Evolutionary conservation across 73 alveolate genomes (phyloP), one percentile per base, ranked within the genome.

Genomic region (Paramecium sexaurelia): DNA sequence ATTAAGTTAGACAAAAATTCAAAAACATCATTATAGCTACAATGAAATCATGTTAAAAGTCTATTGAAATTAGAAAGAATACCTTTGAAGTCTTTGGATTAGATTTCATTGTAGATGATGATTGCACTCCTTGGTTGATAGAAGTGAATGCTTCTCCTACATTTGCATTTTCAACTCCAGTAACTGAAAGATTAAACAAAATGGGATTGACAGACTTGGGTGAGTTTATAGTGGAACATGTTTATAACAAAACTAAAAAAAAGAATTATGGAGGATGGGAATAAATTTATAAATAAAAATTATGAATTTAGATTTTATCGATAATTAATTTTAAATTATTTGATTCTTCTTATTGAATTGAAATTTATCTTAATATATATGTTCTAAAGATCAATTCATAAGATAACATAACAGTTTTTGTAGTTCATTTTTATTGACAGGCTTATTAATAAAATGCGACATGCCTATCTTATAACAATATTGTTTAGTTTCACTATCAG

Each of bases 81-180:
- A 61, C 82, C 26, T 82, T 88, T 41, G 94, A 88, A 36, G 43
- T 88, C 9, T 88, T 68, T 43, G 94, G 94, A 68, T 88, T 68
- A 43, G 94, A 88, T 41, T 88, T 88, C 66, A 88, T 88, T 55
- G 91, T 88, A 24, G 94, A 88, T 43, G 39, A 88, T 9, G 55
- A 88, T 29, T 88, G 69, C 43, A 68, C 68, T 41, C 85, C 94
- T 67, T 88, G 94, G 94, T 29, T 88, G 6, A 55, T 88, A 1
- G 94, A 88, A 26, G 73, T 88, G 27, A 88, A 88, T 69, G 69
- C 94, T 10, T 68, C 91, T 20, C 94, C 94, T 22, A 68, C 94
- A 0, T 68, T 88, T 75, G 94, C 67, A 26, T 68, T 32, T 40
- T 69, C 94, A 26, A 88, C 94, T 22, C 94, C 94, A 11, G 91